Percentiles rank a stretch among this genome's conserved stretches.
Conservation (phyloP, 2,329 filamentous ascomycete genomes). For the Colletotrichum acutatum region DNA sequence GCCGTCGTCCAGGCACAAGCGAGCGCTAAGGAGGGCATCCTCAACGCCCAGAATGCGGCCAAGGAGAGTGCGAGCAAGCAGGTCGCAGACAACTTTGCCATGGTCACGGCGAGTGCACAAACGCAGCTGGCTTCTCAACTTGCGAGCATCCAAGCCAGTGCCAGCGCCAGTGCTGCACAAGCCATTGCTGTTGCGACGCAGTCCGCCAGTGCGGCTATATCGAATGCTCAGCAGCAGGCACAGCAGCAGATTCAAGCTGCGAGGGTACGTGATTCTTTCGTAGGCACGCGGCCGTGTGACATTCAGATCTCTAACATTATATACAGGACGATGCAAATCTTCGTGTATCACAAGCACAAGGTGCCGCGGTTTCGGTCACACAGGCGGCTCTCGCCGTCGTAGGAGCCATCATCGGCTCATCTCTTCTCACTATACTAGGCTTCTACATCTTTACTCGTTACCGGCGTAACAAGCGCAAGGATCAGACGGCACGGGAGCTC, state of each 20-base stretch:
- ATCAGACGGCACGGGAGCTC: slow-evolving; percentile 1
- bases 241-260: slow-evolving; percentile 27
- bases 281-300: slow-evolving; percentile 26
- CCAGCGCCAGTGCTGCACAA: slow-evolving; percentile 39
- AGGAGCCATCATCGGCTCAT: slow-evolving; percentile 53
- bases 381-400: slow-evolving; percentile 55
- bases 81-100: slow-evolving; percentile 37
- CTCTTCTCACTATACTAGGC: slow-evolving; percentile 50
- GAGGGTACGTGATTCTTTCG: slow-evolving; percentile 2
- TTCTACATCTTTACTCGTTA: slow-evolving; percentile 50
- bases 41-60: slow-evolving; percentile 37
- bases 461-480: slow-evolving; percentile 39
- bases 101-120: slow-evolving; percentile 43
- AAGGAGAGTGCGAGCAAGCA: slow-evolving; percentile 39
- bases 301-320: neutral
- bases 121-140: slow-evolving; percentile 42
- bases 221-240: slow-evolving; percentile 32
- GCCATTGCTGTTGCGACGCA: slow-evolving; percentile 42
- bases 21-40: slow-evolving; percentile 29
- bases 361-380: slow-evolving; percentile 52
- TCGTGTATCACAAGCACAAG: slow-evolving; percentile 48
- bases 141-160: slow-evolving; percentile 38
- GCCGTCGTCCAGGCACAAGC: slow-evolving; percentile 36
- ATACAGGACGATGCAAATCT: slow-evolving; percentile 41
- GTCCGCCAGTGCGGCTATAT: slow-evolving; percentile 38